Evolutionary conservation across 106 monocot species (phyloP).

Genomic region (Dendrobium catenatum): DNA sequence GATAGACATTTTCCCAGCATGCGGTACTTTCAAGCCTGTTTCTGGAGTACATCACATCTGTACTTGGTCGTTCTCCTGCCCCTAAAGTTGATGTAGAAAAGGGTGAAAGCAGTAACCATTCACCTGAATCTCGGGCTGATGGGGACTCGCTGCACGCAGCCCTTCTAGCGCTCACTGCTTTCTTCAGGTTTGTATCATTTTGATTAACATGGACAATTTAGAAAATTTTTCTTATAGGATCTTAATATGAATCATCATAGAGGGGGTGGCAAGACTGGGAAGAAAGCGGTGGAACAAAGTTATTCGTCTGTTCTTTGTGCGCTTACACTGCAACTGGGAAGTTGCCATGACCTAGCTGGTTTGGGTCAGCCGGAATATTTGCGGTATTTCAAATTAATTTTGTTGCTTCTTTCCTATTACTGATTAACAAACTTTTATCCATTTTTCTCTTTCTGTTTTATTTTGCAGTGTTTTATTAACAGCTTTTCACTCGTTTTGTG

Average conservation of each 20-base stretch:
- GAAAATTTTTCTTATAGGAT: background rate
- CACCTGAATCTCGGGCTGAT: conserved; percentile 32
- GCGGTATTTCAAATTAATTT: conserved; percentile 33
- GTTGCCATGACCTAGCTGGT: conserved; percentile 55
- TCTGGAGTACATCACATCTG: conserved; percentile 79
- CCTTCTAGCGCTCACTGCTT: conserved; percentile 62
- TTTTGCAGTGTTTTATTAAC: conserved; percentile 55
- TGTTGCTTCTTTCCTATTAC: background rate
- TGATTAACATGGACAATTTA: conserved; percentile 1
- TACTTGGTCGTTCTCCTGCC: conserved; percentile 42
- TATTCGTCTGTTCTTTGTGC: conserved; percentile 85
- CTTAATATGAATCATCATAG: conserved; percentile 23
- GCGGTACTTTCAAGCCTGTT: conserved; percentile 61
- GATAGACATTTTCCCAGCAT: conserved; percentile 91
- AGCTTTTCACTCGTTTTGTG: conserved; percentile 96
- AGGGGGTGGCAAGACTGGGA: conserved; percentile 91
- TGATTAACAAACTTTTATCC: background rate
- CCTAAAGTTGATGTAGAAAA: conserved; percentile 48
- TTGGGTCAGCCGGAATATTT: conserved; percentile 51
- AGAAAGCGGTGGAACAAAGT: conserved; percentile 84
- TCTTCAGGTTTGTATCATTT: conserved; percentile 55
- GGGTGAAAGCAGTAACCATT: conserved; percentile 34
- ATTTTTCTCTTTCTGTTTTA: conserved; percentile 6
- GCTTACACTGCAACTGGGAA: conserved; percentile 87
- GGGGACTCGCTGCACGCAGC: conserved; percentile 62